Base-by-base conservation (phyloP, 352 stramenopile genomes). In the Aphanomyces cochlioides region DNA sequence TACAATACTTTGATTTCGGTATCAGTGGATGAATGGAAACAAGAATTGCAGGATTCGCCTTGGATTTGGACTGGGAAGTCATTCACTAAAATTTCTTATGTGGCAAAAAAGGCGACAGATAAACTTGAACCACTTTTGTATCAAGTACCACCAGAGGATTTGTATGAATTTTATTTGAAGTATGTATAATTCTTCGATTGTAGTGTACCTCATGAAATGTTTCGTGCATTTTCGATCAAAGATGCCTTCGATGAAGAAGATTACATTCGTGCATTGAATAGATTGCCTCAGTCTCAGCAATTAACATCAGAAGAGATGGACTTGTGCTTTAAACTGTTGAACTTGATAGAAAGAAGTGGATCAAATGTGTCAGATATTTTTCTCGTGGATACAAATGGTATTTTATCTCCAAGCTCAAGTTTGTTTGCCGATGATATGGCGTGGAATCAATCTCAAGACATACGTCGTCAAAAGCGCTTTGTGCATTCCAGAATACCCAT, bases 401-500 rank as follows among this genome's bases (percentile, higher is more conserved):
- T 48, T 19, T 58, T 78, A 12, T 39, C 41, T n/a, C 72, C 72
- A 40, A 75, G 80, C 4, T 66, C 72, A 7, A 66, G 78, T 21
- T 63, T 93, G 34, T 80, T 74, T 0, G 88, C 82, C 66, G 85
- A 93, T 38, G 85, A 93, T 61, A 93, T 93, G 85, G 73, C 85
- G 56, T 93, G 85, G 85, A 80, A 90, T 37, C 77, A 89, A 72
- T 87, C 83, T 28, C 73, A 74, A 64, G 76, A 82, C 50, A 72
- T 79, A 74, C 81, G 85, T 8, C 77, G 77, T 19, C 82, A 80
- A 28, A 75, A 66, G 37, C 72, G 47, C 19, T 90, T 91, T 69
- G 84, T 90, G n/a, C 81, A 67, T 21, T 79, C 74, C 10, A 75
- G 77, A 19, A 72, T 93, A 3, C 53, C 78, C 0, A 74, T 77